Base-by-base conservation (phyloP, 805 yeast genomes). In the Scheffersomyces stipitis region DNA sequence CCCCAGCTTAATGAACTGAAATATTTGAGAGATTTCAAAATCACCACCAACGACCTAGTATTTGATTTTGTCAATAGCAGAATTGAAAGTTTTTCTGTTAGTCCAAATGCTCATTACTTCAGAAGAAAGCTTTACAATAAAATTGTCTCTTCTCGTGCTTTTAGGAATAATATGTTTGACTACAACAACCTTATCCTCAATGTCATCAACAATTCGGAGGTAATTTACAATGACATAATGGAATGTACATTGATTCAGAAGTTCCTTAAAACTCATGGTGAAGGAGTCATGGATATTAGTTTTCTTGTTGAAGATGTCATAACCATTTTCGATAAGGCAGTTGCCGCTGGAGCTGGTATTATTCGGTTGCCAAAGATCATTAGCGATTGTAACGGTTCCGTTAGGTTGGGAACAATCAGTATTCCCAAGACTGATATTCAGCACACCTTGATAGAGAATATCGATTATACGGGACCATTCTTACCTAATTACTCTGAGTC, bases 221-320 rank as follows among this genome's bases (percentile, higher is more conserved):
- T 27, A 2, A 38, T 50, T 5, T 40, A 44, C 29, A 38, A 50
- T 33, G 60, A 53, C 24, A 34, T 43, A 5, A 38, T 43, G 38
- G 49, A 49, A 26, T 36, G 46, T 26, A 18, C 39, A 2, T 24
- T 45, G 15, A 45, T 61, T 26, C 58, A 55, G 26, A 45, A 52
- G 14, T 66, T 53, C 44, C 45, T 65, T 10, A 41, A 45, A 9
- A 40, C 48, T 4, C 96, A 87, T 56, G 91, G 95, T 1, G 90
- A 85, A 52, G 85, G 87, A 4, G 86, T 86, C n/a, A 78, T 78
- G 55, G 93, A 87, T 51, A 77, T 87, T 8, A 75, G 87, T 0
- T 82, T 86, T 48, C 53, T 52, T n/a, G 91, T 85, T 0, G 63
- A 59, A 4, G 65, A 81, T 46, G 77, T 77, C 9, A 70, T 63